Percentiles rank a stretch among this genome's conserved stretches.
Evolutionary conservation across 2,329 filamentous ascomycete species (phyloP).

Genomic region (Pestalotiopsis sp.): DNA sequence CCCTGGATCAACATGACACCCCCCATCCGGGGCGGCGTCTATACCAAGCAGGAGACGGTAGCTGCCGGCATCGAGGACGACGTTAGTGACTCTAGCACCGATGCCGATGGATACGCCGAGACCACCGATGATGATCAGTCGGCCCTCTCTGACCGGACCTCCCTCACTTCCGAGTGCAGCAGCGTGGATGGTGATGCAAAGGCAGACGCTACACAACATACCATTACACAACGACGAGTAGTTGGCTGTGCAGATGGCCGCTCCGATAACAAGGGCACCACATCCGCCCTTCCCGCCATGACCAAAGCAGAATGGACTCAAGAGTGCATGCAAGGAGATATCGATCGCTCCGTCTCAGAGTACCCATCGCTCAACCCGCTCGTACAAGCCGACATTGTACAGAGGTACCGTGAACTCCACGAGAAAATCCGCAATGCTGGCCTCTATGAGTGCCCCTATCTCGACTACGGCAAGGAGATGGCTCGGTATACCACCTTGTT

Average conservation of each 20-base stretch:
- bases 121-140: constrained; percentile 2
- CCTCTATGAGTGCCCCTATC: constrained; percentile 58
- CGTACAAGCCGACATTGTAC: constrained; percentile 54
- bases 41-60: constrained; percentile 18
- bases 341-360: constrained; percentile 33
- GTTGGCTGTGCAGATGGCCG: background rate
- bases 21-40: constrained; percentile 55
- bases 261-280: background rate
- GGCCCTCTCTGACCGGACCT: constrained; percentile 12
- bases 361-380: constrained; percentile 55
- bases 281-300: background rate
- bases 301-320: constrained; percentile 33
- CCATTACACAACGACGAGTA: constrained; percentile 1
- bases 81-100: constrained; percentile 3
- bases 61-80: background rate
- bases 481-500: constrained; percentile 56
- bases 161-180: constrained; percentile 15
- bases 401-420: constrained; percentile 58
- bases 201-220: background rate
- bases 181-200: constrained; percentile 2
- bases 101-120: background rate
- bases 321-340: constrained; percentile 35
- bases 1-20: constrained; percentile 60
- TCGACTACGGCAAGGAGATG: constrained; percentile 58
- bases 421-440: constrained; percentile 54